These are phyloP conservation scores for Umbilicus rupestris DNA, from an alignment of 164 flowering plant genomes.

Conservation along the genomic window DNA sequence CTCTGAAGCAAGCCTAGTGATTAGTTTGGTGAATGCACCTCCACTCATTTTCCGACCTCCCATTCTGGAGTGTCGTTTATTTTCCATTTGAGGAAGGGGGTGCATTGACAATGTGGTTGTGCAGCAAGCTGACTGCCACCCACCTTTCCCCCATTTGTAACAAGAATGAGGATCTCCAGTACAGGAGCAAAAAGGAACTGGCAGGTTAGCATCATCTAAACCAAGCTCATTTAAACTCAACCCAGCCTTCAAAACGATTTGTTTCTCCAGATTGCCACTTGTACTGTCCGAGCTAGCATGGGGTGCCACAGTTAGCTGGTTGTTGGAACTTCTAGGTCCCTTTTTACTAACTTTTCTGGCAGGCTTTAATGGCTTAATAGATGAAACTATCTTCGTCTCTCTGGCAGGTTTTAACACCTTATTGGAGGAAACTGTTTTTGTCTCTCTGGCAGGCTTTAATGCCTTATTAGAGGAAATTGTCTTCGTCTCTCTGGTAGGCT, in stretches of 20 bases:
- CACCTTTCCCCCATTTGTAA: slow-evolving; percentile 73
- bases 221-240: slow-evolving; percentile 26
- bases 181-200: slow-evolving; percentile 54
- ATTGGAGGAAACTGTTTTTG: not conserved
- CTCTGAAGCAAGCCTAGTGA: slow-evolving; percentile 38
- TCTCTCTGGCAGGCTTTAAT: not conserved
- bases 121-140: slow-evolving; percentile 68
- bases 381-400: not conserved
- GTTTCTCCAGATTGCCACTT: slow-evolving; percentile 8
- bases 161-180: slow-evolving; percentile 43
- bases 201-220: slow-evolving; percentile 30
- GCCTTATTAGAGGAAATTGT: not conserved
- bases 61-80: slow-evolving; percentile 42
- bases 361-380: slow-evolving; percentile 3
- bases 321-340: slow-evolving; percentile 24
- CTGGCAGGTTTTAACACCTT: not conserved
- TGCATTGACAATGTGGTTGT: slow-evolving; percentile 46
- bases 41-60: slow-evolving; percentile 70
- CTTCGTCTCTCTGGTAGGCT: not conserved
- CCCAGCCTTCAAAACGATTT: slow-evolving; percentile 21
- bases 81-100: slow-evolving; percentile 46
- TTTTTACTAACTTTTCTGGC: slow-evolving; percentile 15
- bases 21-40: slow-evolving; percentile 39
- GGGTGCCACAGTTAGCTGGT: slow-evolving; percentile 18
- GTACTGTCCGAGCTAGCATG: not conserved